phyloP scores from a whole-genome alignment of 2,329 filamentous ascomycete species.

The Colletotrichum sp. region DNA sequence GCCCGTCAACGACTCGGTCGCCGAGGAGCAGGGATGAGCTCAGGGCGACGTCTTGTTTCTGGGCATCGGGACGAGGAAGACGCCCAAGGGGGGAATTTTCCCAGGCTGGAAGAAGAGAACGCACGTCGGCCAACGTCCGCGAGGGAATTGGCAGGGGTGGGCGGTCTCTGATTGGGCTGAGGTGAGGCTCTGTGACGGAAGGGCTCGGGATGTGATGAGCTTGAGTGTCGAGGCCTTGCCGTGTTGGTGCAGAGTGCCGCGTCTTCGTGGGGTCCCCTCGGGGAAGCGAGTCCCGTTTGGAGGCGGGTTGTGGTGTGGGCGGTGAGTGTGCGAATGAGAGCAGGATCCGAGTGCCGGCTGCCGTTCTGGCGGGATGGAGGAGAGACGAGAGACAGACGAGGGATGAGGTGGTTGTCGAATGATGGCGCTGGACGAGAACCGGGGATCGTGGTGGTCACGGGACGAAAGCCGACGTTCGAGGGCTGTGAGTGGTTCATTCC shows the following conservation, averaged over 20 bases:
- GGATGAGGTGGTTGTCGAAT: background rate
- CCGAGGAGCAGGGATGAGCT: constrained; percentile 1
- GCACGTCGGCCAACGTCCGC: background rate
- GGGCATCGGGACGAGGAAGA: background rate
- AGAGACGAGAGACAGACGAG: background rate
- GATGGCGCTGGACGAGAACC: background rate
- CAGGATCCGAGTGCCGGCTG: background rate
- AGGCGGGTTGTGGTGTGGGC: no score
- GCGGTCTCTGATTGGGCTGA: background rate
- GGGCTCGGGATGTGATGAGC: background rate
- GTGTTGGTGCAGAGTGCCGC: background rate
- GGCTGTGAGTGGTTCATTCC: background rate
- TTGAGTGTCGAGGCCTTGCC: background rate
- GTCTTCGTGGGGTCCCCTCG: background rate
- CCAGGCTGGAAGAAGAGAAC: background rate
- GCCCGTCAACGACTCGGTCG: background rate
- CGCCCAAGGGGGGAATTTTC: background rate
- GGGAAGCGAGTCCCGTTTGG: background rate
- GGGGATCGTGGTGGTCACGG: background rate
- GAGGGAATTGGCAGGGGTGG: background rate
- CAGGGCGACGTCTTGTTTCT: background rate
- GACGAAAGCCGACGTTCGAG: background rate
- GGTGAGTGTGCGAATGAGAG: background rate
- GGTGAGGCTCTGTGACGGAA: background rate
- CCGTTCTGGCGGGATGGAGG: background rate